Base-by-base conservation (phyloP, 2,329 filamentous ascomycete species). In the Coniochaeta hoffmannii region DNA sequence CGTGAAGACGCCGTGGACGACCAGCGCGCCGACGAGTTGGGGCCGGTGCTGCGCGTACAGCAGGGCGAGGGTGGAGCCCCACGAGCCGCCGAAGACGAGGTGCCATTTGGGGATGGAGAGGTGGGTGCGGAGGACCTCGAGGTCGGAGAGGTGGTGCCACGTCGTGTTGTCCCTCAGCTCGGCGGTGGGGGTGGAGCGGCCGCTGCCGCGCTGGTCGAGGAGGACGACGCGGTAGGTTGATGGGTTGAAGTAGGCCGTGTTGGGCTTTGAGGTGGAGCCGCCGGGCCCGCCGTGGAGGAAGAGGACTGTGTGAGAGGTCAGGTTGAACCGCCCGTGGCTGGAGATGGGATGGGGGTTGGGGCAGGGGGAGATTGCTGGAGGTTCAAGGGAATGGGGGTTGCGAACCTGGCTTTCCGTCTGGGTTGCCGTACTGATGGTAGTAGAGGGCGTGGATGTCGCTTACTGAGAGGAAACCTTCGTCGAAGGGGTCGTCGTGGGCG, bases 41-140 rank as follows among this genome's bases (percentile, higher is more conserved):
- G 75, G 70, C 34, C 76, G 69, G 1, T 67, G 66, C 58, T 78
- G 69, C 1, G 75, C 64, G 60, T 78, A 78, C 24, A 71, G 66
- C 0, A 78, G 64, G 0, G 73, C 64, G 15, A 78, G 66, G 0
- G 74, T 74, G 3, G 71, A 73, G 32, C 75, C 75, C 75, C 75
- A 77, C 1, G 74, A 76, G 1, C 75, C 74, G 36, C 76, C 76
- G 57, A 76, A 78, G 4, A 78, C 70, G 41, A 70, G 55, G 35
- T 71, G 66, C 76, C 75, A 77, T 61, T 74, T 74, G 8, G 61
- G 38, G 30, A 77, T 71, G 1, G 65, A 54, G 7, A 77, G 65
- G 53, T 76, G 72, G 15, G 65, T 58, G 36, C 76, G 69, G 1
- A 77, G 63, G 1, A 63, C 60, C 57, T 78, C 75, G 58, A 77